Base-by-base conservation (phyloP, 1,284 basidiomycete genomes). In the Ganoderma lingzhi region DNA sequence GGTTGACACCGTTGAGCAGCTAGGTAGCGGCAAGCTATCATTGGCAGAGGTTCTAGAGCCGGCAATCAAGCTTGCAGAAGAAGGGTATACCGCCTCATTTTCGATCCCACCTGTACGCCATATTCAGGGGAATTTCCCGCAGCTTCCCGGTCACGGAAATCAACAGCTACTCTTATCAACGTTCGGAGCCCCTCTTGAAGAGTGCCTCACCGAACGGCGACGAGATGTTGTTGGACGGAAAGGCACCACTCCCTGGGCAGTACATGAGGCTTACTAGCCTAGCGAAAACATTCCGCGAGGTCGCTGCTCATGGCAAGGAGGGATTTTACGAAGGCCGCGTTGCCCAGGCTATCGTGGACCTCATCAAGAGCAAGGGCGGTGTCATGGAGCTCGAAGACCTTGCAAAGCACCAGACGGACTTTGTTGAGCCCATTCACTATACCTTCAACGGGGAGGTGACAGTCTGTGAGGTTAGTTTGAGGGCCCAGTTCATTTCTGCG, bases 291-390 rank as follows among this genome's bases (percentile, higher is more conserved):
- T 96, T 98, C 83, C 88, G 91, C 65, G 87, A 90, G 60, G 83
- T 98, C 8, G 95, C 90, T 0, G 87, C 89, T 68, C 83, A 95
- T 44, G 97, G 97, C 5, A 95, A 93, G 75, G 90, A 93, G 65
- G 97, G 96, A 0, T 99, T 96, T 80, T 99, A 99, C 83, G 94
- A 91, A 76, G 97, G 97, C 1, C 84, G 93, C 6, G 82, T 98
- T 30, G 97, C 97, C 0, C 84, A 97, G 78, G 94, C 93, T 0
- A 96, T 98, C 68, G 95, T 98, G 17, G 92, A 97, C 59, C 83
- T 95, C 32, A 87, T 96, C 70, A 85, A 93, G 79, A 90, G 88
- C 77, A 87, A 92, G 75, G 97, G 96, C 28, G 97, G 97, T 19
- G 87, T 96, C 6, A 95, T 99, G 93, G 92, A 93, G 65, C 86